Conservation (phyloP, 2,329 filamentous ascomycete genomes). For the Colletotrichum kahawae region DNA sequence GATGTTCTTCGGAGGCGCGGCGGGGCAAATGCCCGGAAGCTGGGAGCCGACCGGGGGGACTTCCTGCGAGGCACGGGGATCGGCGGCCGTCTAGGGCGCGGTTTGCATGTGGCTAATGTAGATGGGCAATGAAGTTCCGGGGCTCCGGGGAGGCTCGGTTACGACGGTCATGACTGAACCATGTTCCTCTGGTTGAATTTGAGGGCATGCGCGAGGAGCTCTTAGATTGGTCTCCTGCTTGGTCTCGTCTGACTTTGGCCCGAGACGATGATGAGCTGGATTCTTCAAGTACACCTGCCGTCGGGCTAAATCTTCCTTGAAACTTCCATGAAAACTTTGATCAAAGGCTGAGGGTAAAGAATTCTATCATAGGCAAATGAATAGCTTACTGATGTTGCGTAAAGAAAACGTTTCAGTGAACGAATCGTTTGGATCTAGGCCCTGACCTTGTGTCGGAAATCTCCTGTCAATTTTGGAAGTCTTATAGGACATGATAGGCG, state of each 20-base stretch:
- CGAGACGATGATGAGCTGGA: not conserved
- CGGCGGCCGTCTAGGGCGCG: not conserved
- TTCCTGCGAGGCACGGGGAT: not conserved
- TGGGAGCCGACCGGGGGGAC: not conserved
- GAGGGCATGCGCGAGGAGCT: accelerated
- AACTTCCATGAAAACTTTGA: no score
- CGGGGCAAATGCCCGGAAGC: not conserved
- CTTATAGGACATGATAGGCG: accelerated
- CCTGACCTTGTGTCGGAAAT: not conserved
- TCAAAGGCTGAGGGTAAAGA: no score
- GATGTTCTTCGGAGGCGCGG: not conserved
- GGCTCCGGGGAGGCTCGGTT: not conserved
- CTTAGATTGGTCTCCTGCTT: not conserved
- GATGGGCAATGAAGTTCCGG: not conserved
- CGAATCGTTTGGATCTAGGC: not conserved
- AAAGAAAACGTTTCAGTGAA: not conserved
- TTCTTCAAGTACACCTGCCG: not conserved
- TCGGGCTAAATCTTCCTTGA: no score
- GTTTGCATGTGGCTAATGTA: not conserved
- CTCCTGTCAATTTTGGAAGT: not conserved
- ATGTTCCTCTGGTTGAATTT: accelerated
- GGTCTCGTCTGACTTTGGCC: accelerated
- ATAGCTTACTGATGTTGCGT: no score
- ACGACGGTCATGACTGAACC: not conserved
- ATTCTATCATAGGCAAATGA: no score